Base-by-base conservation (phyloP, 2,329 filamentous ascomycete species). In the Pezicula carpinea region DNA sequence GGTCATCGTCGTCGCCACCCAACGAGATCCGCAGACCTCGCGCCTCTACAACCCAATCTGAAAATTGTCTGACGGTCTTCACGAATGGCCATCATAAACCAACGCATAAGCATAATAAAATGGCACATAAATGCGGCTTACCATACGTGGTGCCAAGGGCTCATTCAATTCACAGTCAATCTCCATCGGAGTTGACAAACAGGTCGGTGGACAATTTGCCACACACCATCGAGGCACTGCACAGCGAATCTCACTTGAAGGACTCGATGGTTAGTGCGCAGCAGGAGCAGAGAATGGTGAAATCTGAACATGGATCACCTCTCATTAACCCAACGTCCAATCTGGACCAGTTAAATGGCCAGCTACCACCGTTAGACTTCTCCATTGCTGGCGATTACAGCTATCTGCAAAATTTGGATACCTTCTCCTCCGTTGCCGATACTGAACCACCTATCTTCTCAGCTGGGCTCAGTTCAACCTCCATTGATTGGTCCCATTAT, bases 1-100 rank as follows among this genome's bases (percentile, higher is more conserved):
- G 70, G 50, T 59, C 65, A 39, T 59, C 61, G 23, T 59, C 71
- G 47, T 77, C 75, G 58, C 54, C 64, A 15, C 58, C 67, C 62
- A 46, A 58, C 32, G 60, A 59, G 21, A 60, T 59, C 39, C 74
- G 76, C 43, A 72, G 77, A 56, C 75, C 78, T 55, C 73, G 80
- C 53, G 78, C 82, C 49, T 79, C 80, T 59, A 83, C 80, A 36
- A 73, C 77, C 45, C 80, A 80, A 56, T 82, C 80, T 5, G 82
- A 85, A 51, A 74, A 71, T 44, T 60, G 58, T 26, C 65, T 84
- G 46, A 74, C 74, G 40, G 79, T 82, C 54, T 81, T 85, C 59
- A 74, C 81, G 54, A 76, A 83, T 58, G 80, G 80, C 43, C 78
- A 83, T 58, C 80, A 82, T 68, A 83, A 80, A 59, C 76, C 80